These are phyloP conservation scores for Reticulascus tulasneorum DNA, from an alignment of 2,329 filamentous ascomycete genomes.

Conservation along the genomic window DNA sequence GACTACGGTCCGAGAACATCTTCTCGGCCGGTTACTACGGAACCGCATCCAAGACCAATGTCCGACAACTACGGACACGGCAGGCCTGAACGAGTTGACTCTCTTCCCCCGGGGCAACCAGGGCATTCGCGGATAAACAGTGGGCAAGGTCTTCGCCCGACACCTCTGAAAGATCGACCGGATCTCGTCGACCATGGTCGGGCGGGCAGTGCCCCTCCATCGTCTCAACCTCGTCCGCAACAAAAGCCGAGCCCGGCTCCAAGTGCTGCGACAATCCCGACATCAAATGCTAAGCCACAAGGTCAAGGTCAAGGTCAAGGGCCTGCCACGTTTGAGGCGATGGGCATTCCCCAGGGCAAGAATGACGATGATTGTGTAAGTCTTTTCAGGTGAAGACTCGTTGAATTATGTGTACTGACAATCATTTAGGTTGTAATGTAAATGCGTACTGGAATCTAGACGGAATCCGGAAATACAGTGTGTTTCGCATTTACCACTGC, in stretches of 20 bases:
- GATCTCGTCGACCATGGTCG: conserved; percentile 19
- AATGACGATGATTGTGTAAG: conserved; percentile 88
- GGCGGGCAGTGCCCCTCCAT: conserved; percentile 34
- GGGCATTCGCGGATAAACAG: too few relatives aligned
- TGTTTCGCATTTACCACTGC: too few relatives aligned
- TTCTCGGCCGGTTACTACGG: conserved; percentile 24
- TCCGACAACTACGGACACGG: too few relatives aligned
- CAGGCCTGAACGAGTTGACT: conserved; percentile 28
- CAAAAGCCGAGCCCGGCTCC: conserved; percentile 24
- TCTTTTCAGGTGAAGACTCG: conserved; percentile 15
- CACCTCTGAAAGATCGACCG: too few relatives aligned
- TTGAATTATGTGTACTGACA: background rate
- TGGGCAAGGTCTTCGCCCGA: too few relatives aligned
- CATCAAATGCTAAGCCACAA: conserved; percentile 36
- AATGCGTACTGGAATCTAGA: too few relatives aligned
- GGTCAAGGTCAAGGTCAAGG: conserved; percentile 60
- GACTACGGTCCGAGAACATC: conserved; percentile 36
- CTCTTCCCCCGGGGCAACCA: conserved; percentile 16
- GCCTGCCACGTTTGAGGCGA: conserved; percentile 94
- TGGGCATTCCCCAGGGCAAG: conserved; percentile 86
- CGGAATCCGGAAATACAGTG: too few relatives aligned
- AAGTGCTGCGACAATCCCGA: conserved; percentile 26
- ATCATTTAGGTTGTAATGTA: conserved; percentile 11
- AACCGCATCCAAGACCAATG: too few relatives aligned
- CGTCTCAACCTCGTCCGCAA: conserved; percentile 18